A percentile compares a stretch with the other conserved stretches of the same genome.
These are phyloP conservation scores for Nitzschia inconspicua DNA, from an alignment of 108 stramenopile species.

Conservation along the genomic window DNA sequence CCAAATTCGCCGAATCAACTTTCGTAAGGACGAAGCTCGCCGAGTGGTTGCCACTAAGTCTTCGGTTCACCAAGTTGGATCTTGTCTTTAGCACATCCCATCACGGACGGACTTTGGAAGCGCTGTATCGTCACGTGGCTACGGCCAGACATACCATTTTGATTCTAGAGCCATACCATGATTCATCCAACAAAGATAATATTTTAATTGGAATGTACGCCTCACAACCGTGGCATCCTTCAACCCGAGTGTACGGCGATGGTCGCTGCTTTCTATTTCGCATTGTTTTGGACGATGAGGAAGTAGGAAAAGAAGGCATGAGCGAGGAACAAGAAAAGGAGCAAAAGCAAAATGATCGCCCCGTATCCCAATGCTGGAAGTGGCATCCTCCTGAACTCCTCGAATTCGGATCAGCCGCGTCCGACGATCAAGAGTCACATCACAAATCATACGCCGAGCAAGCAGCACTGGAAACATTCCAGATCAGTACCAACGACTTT, in stretches of 20 bases:
- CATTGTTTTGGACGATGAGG: constrained; percentile 39
- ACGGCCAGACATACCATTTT: constrained; percentile 64
- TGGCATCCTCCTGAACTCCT: constrained; percentile 55
- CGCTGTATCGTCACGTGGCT: constrained; percentile 51
- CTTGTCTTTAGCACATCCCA: constrained; percentile 73
- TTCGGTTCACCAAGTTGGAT: constrained; percentile 72
- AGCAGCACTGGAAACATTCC: constrained; percentile 61
- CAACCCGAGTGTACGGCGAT: constrained; percentile 60
- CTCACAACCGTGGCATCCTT: constrained; percentile 69
- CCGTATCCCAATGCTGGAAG: constrained; percentile 63
- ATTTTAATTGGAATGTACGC: constrained; percentile 76
- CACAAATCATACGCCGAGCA: background rate
- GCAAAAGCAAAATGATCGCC: no score
- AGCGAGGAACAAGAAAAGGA: background rate
- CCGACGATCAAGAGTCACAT: background rate
- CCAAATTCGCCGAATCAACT: constrained; percentile 48
- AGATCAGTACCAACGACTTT: constrained; percentile 55
- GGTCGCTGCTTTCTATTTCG: constrained; percentile 82
- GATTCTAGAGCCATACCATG: constrained; percentile 55
- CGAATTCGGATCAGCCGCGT: constrained; percentile 2
- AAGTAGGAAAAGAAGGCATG: background rate
- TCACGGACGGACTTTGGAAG: constrained; percentile 75
- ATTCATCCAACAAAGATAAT: background rate
- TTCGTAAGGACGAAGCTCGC: constrained; percentile 51
- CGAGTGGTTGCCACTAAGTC: constrained; percentile 63